These are phyloP conservation scores for Cyberlindnera mrakii DNA, from an alignment of 805 yeast species.

Conservation along the genomic window DNA sequence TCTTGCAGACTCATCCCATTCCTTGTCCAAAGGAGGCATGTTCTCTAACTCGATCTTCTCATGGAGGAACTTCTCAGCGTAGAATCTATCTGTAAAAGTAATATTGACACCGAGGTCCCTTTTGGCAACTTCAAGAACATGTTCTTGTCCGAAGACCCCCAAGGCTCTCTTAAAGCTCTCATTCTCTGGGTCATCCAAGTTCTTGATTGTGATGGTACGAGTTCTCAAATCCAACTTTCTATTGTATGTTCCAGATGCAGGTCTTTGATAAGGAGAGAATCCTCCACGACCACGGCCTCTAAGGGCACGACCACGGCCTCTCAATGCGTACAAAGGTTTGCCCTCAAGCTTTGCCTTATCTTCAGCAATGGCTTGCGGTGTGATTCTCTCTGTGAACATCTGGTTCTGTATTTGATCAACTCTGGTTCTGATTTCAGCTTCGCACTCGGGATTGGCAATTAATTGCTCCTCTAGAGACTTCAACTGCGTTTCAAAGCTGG, in stretches of 20 bases:
- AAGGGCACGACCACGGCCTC: slow-evolving; percentile 8
- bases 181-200: slow-evolving; percentile 12
- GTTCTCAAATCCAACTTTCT: slow-evolving; percentile 21
- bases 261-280: slow-evolving; percentile 16
- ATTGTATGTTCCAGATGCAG: neutral
- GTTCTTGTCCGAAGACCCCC: slow-evolving; percentile 12
- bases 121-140: slow-evolving; percentile 1
- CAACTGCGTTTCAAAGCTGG: slow-evolving; percentile 27
- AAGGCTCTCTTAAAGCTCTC: slow-evolving; percentile 12
- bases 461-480: slow-evolving; percentile 13
- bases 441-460: slow-evolving; percentile 13
- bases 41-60: slow-evolving; percentile 8
- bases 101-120: slow-evolving; percentile 10
- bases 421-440: slow-evolving; percentile 7
- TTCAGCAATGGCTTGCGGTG: slow-evolving; percentile 16
- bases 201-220: slow-evolving; percentile 15
- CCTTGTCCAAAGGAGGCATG: slow-evolving; percentile 7
- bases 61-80: slow-evolving; percentile 20
- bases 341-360: slow-evolving; percentile 19
- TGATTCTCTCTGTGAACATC: slow-evolving; percentile 17
- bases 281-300: slow-evolving; percentile 10
- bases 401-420: slow-evolving; percentile 12
- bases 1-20: slow-evolving; percentile 20
- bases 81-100: slow-evolving; percentile 19
- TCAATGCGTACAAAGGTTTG: neutral